These are phyloP conservation scores for Elasticomyces elasticus DNA, from an alignment of 495 filamentous ascomycete genomes.

Conservation along the genomic window DNA sequence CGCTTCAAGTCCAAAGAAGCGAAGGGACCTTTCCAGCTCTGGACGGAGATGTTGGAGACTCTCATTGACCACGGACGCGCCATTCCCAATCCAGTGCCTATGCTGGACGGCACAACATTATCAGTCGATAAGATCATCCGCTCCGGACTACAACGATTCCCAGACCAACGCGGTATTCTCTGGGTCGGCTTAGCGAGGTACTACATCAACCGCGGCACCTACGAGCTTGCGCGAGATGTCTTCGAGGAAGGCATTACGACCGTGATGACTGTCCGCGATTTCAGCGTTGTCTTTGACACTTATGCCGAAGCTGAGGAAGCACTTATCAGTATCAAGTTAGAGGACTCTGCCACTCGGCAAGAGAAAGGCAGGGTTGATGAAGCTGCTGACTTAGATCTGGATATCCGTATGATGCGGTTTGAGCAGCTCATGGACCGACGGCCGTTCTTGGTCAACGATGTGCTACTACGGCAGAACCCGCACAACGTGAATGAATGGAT, in stretches of 20 bases:
- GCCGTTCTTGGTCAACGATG: conserved; percentile 95
- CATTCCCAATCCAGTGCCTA: conserved; percentile 43
- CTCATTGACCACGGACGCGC: conserved; percentile 84
- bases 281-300: conserved; percentile 90
- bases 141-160: conserved; percentile 85
- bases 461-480: conserved; percentile 87
- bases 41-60: conserved; percentile 97
- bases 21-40: conserved; percentile 91
- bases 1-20: conserved; percentile 85
- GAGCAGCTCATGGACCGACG: conserved; percentile 96
- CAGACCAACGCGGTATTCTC: conserved; percentile 91
- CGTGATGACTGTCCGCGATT: conserved; percentile 98
- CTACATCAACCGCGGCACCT: conserved; percentile 87
- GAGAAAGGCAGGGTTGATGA: conserved; percentile 74
- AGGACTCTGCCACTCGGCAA: conserved; percentile 68
- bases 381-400: conserved; percentile 86
- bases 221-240: conserved; percentile 82
- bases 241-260: conserved; percentile 97
- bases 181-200: conserved; percentile 95
- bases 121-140: conserved; percentile 89
- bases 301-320: conserved; percentile 97
- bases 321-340: conserved; percentile 83
- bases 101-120: conserved; percentile 49
- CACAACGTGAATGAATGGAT: conserved; percentile 97
- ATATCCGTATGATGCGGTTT: conserved; percentile 95